Evolutionary conservation across 2,329 filamentous ascomycete genomes (phyloP).

Genomic region (Colletotrichum liaoningense): DNA sequence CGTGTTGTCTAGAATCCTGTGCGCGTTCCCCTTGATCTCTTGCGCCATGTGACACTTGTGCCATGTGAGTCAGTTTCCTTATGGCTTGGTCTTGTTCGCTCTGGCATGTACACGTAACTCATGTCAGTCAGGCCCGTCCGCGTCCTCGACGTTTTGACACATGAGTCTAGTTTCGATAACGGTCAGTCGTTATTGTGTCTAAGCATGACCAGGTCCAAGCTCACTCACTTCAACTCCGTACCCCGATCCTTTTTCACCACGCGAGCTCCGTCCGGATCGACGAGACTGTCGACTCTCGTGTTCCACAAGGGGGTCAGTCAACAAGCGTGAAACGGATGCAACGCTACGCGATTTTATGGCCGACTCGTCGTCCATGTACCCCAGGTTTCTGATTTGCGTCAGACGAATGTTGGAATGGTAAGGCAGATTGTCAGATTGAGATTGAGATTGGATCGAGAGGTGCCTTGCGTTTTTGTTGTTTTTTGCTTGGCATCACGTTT

Average conservation of each 20-base stretch:
- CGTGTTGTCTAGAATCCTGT: constrained; percentile 38
- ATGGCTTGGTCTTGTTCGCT: constrained; percentile 13
- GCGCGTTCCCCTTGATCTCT: not conserved
- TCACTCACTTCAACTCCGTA: not conserved
- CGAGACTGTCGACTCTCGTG: not conserved
- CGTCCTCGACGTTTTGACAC: constrained; percentile 9
- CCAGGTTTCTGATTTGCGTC: not conserved
- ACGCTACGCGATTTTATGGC: not conserved
- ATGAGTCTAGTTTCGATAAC: not conserved
- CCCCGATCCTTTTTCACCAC: not conserved
- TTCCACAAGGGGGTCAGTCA: constrained; percentile 15
- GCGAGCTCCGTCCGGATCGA: not conserved
- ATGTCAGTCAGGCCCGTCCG: not conserved
- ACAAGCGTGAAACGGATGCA: constrained; percentile 29
- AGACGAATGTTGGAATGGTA: not conserved
- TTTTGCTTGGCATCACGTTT: not conserved
- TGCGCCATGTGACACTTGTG: not conserved
- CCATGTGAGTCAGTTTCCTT: not conserved
- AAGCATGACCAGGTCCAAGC: not conserved
- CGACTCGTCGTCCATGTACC: not conserved
- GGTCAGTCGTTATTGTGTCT: not conserved
- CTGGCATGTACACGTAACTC: not conserved
- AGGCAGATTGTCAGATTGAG: not conserved
- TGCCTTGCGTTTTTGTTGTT: not conserved
- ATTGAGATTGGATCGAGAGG: not conserved